Evolutionary conservation across 441 rosid species (phyloP).

Genomic region (Gossypium davidsonii): DNA sequence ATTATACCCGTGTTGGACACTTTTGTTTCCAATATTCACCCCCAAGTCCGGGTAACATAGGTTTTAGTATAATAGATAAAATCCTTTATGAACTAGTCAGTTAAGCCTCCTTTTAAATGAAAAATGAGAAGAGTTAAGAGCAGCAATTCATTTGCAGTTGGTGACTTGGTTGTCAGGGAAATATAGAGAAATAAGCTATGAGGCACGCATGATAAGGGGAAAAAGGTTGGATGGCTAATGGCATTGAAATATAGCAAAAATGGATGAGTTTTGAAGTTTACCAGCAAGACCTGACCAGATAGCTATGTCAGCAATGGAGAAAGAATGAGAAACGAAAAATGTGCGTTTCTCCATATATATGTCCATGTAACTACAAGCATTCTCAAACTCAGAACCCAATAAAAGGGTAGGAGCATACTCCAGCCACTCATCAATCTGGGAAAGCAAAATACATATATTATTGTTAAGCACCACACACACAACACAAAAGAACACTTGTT

Average conservation of each 20-base stretch:
- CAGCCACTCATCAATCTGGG: constrained; percentile 79
- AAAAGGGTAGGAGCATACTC: constrained; percentile 60
- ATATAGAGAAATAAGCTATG: not conserved
- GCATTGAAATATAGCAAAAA: not conserved
- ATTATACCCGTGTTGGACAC: no score
- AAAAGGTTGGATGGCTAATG: not conserved
- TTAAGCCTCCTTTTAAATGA: not conserved
- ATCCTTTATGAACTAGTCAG: not conserved
- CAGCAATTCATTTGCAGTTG: not conserved
- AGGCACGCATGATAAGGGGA: not conserved
- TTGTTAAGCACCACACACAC: not conserved
- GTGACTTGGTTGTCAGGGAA: not conserved
- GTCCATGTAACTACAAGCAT: constrained; percentile 55
- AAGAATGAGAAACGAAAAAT: constrained; percentile 53
- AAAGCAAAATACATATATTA: not conserved
- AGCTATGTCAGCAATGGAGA: constrained; percentile 79
- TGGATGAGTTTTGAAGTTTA: constrained; percentile 16
- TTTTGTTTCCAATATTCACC: no score
- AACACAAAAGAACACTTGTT: not conserved
- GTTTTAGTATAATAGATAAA: not conserved
- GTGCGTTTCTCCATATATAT: constrained; percentile 43
- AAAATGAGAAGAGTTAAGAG: not conserved
- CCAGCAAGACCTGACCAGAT: constrained; percentile 89
- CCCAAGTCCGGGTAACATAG: no score
- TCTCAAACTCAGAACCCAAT: constrained; percentile 77